Evolutionary conservation across 83 land plant genomes (phyloP).

Genomic region (Diphasiastrum complanatum): DNA sequence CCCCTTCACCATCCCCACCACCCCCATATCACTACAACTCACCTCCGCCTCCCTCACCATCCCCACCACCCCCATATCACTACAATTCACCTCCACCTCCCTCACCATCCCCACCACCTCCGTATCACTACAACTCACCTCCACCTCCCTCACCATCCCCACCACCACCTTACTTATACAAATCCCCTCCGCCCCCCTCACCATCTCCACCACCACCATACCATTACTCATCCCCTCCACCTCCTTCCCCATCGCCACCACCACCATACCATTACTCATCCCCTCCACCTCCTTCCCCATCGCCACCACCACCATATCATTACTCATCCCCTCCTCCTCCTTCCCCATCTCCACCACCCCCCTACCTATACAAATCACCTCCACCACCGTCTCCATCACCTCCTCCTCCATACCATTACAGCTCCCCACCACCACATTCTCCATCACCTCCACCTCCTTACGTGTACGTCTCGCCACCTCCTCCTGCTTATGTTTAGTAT

Average conservation of each 20-base stretch:
- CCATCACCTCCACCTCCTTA: not conserved
- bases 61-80: too few species aligned
- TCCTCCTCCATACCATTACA: not conserved
- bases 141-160: too few species aligned
- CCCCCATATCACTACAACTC: too few species aligned
- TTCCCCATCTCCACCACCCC: constrained; percentile 1
- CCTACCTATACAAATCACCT: too few species aligned
- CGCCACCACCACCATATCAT: not conserved
- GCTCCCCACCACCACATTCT: not conserved
- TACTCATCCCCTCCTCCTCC: not conserved
- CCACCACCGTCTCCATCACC: not conserved
- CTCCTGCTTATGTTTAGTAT: not conserved
- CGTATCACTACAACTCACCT: too few species aligned
- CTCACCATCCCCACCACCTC: too few species aligned
- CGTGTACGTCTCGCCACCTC: not conserved
- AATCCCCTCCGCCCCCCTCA: too few species aligned
- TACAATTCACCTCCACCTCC: too few species aligned
- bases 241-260: not conserved
- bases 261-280: not conserved
- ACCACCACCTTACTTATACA: too few species aligned
- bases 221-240: not conserved
- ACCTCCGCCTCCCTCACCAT: too few species aligned
- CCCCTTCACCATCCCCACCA: too few species aligned
- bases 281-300: not conserved
- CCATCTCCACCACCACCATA: not conserved